Base-by-base conservation (phyloP, 208 protist genomes). In the Herpetomonas muscarum region DNA sequence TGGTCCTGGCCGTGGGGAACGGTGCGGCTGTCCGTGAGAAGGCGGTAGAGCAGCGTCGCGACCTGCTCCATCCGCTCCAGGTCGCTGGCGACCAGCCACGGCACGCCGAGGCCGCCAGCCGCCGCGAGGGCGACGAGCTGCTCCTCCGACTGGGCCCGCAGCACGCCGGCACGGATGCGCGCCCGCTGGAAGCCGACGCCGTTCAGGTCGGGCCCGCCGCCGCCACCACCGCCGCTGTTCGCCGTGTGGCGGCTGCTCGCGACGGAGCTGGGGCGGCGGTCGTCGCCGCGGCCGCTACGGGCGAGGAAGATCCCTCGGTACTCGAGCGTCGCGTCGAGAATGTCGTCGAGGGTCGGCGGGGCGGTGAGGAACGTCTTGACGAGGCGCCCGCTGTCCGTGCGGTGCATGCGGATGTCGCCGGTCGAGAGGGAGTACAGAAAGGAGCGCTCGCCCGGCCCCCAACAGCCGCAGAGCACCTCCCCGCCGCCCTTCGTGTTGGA, bases 321-420 rank as follows among this genome's bases (percentile, higher is more conserved):
- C 26, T 70, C 69, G 21, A 88, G 42, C 32, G 74, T 79, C n/a
- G 84, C 77, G 26, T 67, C 49, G 17, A 86, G 46, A n/a, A 92
- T 73, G 47, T 88, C 71, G 26, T 81, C 70, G 2, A 70, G 64
- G 19, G 78, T 81, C 7, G 84, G 84, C 6, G 79, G 71, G 1
- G 70, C 74, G 21, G 80, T 85, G 46, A 86, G 51, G 76, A 79
- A 76, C n/a, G 84, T 92, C 51, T 86, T 83, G 51, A 84, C 55
- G 25, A 92, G 55, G 15, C 78, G 70, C 15, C 84, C 84, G 3
- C 75, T 85, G 55, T 92, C 78, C 26, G 52, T 81, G 55, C 78
- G 80, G 61, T 92, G 84, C 19, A 86, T 51, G 28, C 84, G 84
- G 44, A 92, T 81, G 36, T 92, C 84, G 17, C 84, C 84, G 31